phyloP scores from a whole-genome alignment of 495 filamentous ascomycete genomes.

The Aspergillus nanangensis region DNA sequence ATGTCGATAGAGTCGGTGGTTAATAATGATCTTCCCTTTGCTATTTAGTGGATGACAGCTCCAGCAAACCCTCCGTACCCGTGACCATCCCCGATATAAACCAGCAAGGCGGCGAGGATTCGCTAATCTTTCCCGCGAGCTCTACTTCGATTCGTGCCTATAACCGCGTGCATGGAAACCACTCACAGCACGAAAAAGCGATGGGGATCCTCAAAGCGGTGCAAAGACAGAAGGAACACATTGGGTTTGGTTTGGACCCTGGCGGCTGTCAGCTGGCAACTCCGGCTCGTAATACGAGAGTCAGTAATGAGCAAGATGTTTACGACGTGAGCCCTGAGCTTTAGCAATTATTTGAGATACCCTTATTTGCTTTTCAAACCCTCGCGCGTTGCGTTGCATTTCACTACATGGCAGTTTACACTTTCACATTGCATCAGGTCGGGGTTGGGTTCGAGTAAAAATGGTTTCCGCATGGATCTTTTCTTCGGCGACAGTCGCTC shows the following conservation, averaged over 20 bases:
- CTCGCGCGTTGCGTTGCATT: neutral
- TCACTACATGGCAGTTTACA: neutral
- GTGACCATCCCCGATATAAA: slow-evolving; percentile 19
- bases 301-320: slow-evolving; percentile 41
- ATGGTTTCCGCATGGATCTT: too few relatives aligned
- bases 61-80: slow-evolving; percentile 6
- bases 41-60: slow-evolving; percentile 12
- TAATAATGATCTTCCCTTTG: slow-evolving; percentile 14
- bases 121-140: slow-evolving; percentile 35
- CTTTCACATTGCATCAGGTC: neutral
- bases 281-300: slow-evolving; percentile 15
- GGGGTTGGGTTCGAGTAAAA: neutral
- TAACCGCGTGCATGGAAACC: slow-evolving; percentile 34
- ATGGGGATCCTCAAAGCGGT: slow-evolving; percentile 30
- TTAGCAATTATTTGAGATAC: slow-evolving; percentile 1
- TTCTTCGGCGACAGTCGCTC: too few relatives aligned
- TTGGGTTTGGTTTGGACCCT: slow-evolving; percentile 45
- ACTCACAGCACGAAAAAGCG: slow-evolving; percentile 34
- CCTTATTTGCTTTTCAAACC: neutral
- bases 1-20: slow-evolving; percentile 4
- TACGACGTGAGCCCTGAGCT: slow-evolving; percentile 29
- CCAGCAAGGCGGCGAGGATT: slow-evolving; percentile 17
- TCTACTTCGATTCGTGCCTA: slow-evolving; percentile 29
- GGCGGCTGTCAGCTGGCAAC: slow-evolving; percentile 33
- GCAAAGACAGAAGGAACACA: slow-evolving; percentile 38